Conservation (phyloP, 2,329 filamentous ascomycete species). For the Capronia coronata region DNA sequence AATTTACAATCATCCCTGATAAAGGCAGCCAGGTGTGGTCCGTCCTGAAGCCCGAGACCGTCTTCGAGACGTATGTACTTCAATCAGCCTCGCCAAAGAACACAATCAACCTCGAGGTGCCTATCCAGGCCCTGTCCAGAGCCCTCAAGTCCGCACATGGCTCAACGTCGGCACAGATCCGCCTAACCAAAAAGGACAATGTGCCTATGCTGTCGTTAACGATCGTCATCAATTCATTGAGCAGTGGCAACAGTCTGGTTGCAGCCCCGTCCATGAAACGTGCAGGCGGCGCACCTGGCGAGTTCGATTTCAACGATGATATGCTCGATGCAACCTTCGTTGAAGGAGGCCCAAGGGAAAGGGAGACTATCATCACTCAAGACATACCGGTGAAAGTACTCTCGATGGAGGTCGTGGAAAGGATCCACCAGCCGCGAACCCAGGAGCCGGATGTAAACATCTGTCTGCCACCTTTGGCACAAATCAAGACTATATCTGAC, state of each 20-base stretch:
- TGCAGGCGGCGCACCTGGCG: constrained; percentile 21
- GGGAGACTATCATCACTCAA: constrained; percentile 88
- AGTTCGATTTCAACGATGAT: constrained; percentile 31
- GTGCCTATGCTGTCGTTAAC: constrained; percentile 83
- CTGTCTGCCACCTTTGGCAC: constrained; percentile 74
- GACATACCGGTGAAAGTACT: constrained; percentile 93
- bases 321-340: constrained; percentile 42
- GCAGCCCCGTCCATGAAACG: constrained; percentile 29
- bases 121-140: constrained; percentile 77
- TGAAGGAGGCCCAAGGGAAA: constrained; percentile 58
- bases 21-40: constrained; percentile 96
- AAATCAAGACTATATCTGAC: constrained; percentile 90
- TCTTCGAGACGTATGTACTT: constrained; percentile 85
- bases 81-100: constrained; percentile 77
- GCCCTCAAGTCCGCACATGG: constrained; percentile 85
- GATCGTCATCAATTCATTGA: constrained; percentile 68
- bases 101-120: constrained; percentile 93
- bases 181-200: constrained; percentile 87
- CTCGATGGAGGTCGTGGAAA: constrained; percentile 73
- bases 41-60: constrained; percentile 63
- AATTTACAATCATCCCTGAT: constrained; percentile 93
- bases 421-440: constrained; percentile 85
- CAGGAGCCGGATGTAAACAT: constrained; percentile 93
- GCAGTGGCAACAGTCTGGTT: constrained; percentile 44
- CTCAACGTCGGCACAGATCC: constrained; percentile 73